Evolutionary conservation across 1,284 basidiomycete species (phyloP).

Genomic region (Fomitopsis betulina): DNA sequence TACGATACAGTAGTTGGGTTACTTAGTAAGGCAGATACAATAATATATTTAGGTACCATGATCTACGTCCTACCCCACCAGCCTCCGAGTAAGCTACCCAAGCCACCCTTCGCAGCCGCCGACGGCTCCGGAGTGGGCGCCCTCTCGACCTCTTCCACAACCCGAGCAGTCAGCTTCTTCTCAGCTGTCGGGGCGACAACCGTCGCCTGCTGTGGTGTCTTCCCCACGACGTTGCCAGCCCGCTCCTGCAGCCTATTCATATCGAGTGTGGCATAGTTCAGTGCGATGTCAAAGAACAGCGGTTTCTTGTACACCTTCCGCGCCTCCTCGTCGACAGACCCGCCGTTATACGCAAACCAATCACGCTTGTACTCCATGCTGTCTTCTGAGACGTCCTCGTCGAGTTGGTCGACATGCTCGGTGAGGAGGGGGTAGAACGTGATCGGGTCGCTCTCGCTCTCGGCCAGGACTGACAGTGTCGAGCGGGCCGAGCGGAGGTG

Average conservation of each 20-base stretch:
- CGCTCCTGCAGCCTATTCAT: constrained; percentile 72
- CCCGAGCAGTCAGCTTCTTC: constrained; percentile 24
- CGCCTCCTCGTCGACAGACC: constrained; percentile 35
- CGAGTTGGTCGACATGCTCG: constrained; percentile 46
- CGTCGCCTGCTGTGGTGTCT: constrained; percentile 14
- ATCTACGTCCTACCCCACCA: constrained; percentile 42
- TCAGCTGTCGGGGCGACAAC: constrained; percentile 20
- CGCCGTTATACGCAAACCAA: constrained; percentile 78
- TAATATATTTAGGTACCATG: neutral
- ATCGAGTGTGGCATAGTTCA: constrained; percentile 85
- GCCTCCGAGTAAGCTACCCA: constrained; percentile 44
- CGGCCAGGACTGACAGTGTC: constrained; percentile 33
- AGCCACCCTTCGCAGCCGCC: constrained; percentile 30
- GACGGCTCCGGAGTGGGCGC: constrained; percentile 37
- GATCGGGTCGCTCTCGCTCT: constrained; percentile 39
- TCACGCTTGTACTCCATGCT: constrained; percentile 63
- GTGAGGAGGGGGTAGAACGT: constrained; percentile 56
- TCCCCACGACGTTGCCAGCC: constrained; percentile 50
- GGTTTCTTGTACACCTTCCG: constrained; percentile 67
- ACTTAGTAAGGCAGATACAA: too few species aligned
- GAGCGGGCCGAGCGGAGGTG: constrained; percentile 67
- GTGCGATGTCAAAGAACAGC: constrained; percentile 90
- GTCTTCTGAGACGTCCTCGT: constrained; percentile 43
- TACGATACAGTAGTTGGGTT: neutral
- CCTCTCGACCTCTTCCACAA: constrained; percentile 33